These are phyloP conservation scores for Naganishia onofrii DNA, from an alignment of 768 basidiomycete genomes.

Conservation along the genomic window DNA sequence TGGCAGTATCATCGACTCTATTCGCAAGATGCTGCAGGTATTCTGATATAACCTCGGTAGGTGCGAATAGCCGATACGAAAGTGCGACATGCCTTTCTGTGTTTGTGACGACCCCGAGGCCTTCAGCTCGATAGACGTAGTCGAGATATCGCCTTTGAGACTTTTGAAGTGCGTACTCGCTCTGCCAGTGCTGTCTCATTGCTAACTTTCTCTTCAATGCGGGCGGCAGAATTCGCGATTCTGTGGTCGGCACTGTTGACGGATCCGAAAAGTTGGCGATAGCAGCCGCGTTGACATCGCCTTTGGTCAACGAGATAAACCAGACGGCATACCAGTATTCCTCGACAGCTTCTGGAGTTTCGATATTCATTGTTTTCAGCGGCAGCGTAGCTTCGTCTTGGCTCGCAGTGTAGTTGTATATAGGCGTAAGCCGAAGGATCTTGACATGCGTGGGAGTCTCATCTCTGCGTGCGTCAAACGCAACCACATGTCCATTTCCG, in stretches of 20 bases:
- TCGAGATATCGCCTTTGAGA: slow-evolving; percentile 29
- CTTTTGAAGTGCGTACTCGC: slow-evolving; percentile 26
- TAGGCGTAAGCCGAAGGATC: not conserved
- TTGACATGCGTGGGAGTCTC: not conserved
- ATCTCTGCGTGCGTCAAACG: not conserved
- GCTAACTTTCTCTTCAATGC: slow-evolving; percentile 7
- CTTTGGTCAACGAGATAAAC: slow-evolving; percentile 20
- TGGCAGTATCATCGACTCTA: not conserved
- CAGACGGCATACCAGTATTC: slow-evolving; percentile 30
- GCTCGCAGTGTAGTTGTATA: slow-evolving; percentile 20
- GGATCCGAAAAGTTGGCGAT: slow-evolving; percentile 5
- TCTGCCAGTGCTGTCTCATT: slow-evolving; percentile 5
- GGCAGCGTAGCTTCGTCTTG: not conserved
- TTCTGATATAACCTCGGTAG: slow-evolving; percentile 6
- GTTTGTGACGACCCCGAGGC: not conserved
- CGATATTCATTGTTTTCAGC: not conserved
- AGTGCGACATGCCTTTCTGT: not conserved
- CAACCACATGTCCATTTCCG: not conserved
- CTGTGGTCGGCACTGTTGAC: not conserved
- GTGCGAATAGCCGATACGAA: slow-evolving; percentile 30
- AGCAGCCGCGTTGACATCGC: slow-evolving; percentile 14
- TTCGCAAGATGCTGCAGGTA: slow-evolving; percentile 6
- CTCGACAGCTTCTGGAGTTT: not conserved
- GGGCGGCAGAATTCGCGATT: not conserved
- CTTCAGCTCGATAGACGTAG: slow-evolving; percentile 6